Evolutionary conservation across 495 filamentous ascomycete genomes (phyloP).

Genomic region (Amphirosellinia nigrospora): DNA sequence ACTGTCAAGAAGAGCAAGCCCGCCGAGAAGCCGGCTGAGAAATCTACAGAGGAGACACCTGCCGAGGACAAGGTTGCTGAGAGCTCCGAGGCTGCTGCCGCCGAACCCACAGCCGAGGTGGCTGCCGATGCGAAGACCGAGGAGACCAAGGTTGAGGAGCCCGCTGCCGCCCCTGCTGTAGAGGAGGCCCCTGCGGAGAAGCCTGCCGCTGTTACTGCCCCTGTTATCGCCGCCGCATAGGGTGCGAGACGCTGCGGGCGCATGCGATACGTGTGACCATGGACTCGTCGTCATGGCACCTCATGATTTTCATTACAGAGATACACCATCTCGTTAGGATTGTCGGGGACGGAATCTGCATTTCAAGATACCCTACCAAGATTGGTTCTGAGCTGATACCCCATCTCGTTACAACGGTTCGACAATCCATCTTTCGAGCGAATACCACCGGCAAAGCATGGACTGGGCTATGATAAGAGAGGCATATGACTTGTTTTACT

Average conservation of each 20-base stretch:
- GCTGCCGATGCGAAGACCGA: slow-evolving; percentile 23
- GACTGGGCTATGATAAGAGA: slow-evolving; percentile 31
- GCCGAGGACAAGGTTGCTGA: slow-evolving; percentile 59
- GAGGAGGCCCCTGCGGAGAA: slow-evolving; percentile 47
- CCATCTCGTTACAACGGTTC: slow-evolving; percentile 39
- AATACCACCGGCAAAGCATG: slow-evolving; percentile 27
- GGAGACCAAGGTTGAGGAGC: slow-evolving; percentile 40
- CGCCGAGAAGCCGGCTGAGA: slow-evolving; percentile 55
- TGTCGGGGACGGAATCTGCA: slow-evolving; percentile 60
- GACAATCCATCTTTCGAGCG: slow-evolving; percentile 23
- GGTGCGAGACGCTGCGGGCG: slow-evolving; percentile 36
- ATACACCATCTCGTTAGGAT: slow-evolving; percentile 45
- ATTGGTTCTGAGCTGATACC: slow-evolving; percentile 58
- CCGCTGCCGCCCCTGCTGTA: slow-evolving; percentile 33
- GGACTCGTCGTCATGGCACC: slow-evolving; percentile 30
- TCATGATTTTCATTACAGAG: slow-evolving; percentile 41
- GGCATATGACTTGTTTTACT: slow-evolving; percentile 42
- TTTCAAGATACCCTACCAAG: slow-evolving; percentile 62
- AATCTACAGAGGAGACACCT: slow-evolving; percentile 52
- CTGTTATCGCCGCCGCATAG: slow-evolving; percentile 57
- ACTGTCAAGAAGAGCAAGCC: slow-evolving; percentile 59
- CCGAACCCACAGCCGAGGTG: slow-evolving; percentile 47
- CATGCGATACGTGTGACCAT: slow-evolving; percentile 23
- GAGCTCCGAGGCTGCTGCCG: slow-evolving; percentile 54
- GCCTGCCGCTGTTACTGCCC: slow-evolving; percentile 46